A percentile compares a stretch with the other conserved stretches of the same genome.
phyloP scores from a whole-genome alignment of 2,329 filamentous ascomycete genomes.

The Elsinoe fawcettii region DNA sequence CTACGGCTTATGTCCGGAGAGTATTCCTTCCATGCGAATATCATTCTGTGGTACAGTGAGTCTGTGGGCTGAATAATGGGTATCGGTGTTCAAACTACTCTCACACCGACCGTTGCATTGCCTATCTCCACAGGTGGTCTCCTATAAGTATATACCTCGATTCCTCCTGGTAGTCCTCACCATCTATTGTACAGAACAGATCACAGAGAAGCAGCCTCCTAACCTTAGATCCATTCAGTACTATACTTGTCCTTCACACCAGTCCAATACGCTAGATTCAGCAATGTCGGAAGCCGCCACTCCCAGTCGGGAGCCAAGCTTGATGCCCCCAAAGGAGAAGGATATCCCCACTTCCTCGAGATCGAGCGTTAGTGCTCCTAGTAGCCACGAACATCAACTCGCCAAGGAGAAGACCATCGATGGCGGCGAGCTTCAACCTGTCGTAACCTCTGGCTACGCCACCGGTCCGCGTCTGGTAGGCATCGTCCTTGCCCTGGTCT shows the following conservation, averaged over 20 bases:
- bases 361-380: not conserved
- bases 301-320: not conserved
- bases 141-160: not conserved
- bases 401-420: conserved; percentile 3
- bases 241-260: not conserved
- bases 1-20: conserved; percentile 9
- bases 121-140: not conserved
- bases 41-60: not conserved
- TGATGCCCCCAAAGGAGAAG: not conserved
- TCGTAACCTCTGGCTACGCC: conserved; percentile 11
- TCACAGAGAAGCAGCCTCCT: no score
- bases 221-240: no score
- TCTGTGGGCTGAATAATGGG: not conserved
- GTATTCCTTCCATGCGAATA: not conserved
- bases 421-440: conserved; percentile 8
- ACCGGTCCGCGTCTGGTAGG: not conserved
- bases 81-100: not conserved
- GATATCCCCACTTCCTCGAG: not conserved
- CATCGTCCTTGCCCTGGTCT: conserved; percentile 11
- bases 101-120: not conserved
- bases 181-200: not conserved
- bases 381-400: not conserved
- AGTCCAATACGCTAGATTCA: not conserved
- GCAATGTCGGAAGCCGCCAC: not conserved
- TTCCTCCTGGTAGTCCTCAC: not conserved